Evolutionary conservation across 202 grass and related monocot genomes (phyloP), one percentile per base, ranked within the genome.

Genomic region (Setaria italica): DNA sequence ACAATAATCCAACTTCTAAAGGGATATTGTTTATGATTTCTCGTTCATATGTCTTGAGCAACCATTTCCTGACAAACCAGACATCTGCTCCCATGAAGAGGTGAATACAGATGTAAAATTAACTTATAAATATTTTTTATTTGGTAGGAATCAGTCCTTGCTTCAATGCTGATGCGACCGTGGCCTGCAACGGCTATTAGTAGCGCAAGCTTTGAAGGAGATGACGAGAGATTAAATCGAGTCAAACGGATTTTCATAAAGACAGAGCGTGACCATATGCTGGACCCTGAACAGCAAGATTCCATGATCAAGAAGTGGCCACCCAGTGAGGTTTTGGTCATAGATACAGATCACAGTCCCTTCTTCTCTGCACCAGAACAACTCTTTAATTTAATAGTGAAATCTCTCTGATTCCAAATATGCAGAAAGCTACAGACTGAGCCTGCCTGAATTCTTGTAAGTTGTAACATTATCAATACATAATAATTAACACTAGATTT

Each of bases 261-360:
- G 62, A 95, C 86, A 58, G 48, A 67, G 62, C 80, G 89, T 29
- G 93, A 95, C 68, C 68, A 82, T n/a, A 92, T 87, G 83, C 30
- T 95, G 74, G 79, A 80, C 25, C 90, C 90, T 30, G 57, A 88
- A 67, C 90, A 94, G 82, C 92, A 94, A 83, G 89, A 92, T 35
- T 86, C 82, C 56, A 91, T 94, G 92, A 88, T 94, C 62, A 86
- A 84, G 46, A 77, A 88, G 75, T 94, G 89, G 92, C 92, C 92
- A 62, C 92, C 92, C 13, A 82, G 85, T 30, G 89, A 94, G 29
- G 82, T 92, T 81, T 68, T 92, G 71, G 79, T 47, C 48, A 78
- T 92, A 58, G 87, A 92, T 67, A 88, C 85, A 15, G 90, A 92
- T 78, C 92, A 94, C 66, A 90, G 88, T 25, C 92, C 92, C 54